A percentile compares a stretch with the other conserved stretches of the same genome.
phyloP scores from a whole-genome alignment of 1,139 yeast genomes.

The Yamadazyma aaseri region DNA sequence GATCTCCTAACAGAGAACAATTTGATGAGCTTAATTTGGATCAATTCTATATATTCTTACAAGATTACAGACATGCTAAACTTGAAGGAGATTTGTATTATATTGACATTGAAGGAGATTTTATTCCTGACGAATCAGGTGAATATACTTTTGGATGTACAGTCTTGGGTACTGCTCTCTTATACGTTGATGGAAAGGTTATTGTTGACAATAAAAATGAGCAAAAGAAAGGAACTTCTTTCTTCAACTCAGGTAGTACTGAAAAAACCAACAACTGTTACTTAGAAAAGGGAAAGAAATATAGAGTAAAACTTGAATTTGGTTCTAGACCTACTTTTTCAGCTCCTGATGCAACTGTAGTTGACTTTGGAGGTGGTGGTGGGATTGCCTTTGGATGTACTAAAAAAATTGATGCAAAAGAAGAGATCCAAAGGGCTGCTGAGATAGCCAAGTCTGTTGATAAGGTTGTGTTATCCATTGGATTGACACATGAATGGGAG shows the following conservation, averaged over 20 bases:
- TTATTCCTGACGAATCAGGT: constrained; percentile 45
- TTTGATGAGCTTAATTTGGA: constrained; percentile 38
- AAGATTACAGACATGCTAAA: constrained; percentile 42
- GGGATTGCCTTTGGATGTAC: constrained; percentile 30
- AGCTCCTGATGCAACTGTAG: constrained; percentile 16
- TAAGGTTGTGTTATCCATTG: constrained; percentile 43
- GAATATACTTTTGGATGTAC: constrained; percentile 51
- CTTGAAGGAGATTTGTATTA: constrained; percentile 28
- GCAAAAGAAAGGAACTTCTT: constrained; percentile 48
- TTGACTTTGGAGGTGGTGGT: constrained; percentile 26
- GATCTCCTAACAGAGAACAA: constrained; percentile 16
- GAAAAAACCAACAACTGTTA: constrained; percentile 43
- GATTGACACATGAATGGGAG: constrained; percentile 36
- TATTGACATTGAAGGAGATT: constrained; percentile 44
- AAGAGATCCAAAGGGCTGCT: constrained; percentile 25
- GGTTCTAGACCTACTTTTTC: constrained; percentile 52
- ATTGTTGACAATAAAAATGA: constrained; percentile 56
- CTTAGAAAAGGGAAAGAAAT: constrained; percentile 39
- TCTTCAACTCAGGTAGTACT: constrained; percentile 46
- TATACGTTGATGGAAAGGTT: constrained; percentile 50
- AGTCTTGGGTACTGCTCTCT: constrained; percentile 53
- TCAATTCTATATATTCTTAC: constrained; percentile 39
- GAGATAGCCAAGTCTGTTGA: constrained; percentile 29
- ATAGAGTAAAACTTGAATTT: constrained; percentile 47
- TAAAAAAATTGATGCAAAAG: constrained; percentile 19